These are phyloP conservation scores for Aphanomyces invadans DNA, from an alignment of 352 stramenopile genomes.

Conservation along the genomic window DNA sequence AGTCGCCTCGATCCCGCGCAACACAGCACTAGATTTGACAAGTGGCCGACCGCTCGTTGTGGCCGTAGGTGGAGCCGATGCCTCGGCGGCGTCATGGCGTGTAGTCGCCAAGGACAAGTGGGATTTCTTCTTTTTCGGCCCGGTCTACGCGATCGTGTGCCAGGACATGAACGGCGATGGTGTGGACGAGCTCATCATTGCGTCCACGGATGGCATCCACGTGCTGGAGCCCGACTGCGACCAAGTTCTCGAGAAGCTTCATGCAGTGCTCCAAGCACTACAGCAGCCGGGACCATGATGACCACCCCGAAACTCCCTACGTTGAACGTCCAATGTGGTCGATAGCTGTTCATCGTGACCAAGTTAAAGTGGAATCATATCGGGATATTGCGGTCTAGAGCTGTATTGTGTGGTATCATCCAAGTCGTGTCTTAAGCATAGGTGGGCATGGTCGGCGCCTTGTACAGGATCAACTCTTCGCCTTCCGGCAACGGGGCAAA, in stretches of 20 bases:
- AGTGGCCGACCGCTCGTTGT: background rate
- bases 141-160: constrained; percentile 16
- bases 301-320: no score
- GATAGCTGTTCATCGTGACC: no score
- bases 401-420: background rate
- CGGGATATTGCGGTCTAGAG: no score
- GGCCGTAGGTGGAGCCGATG: background rate
- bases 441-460: background rate
- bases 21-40: no score
- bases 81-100: background rate
- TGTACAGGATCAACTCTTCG: constrained; percentile 69
- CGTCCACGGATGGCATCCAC: constrained; percentile 19
- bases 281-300: background rate
- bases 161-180: constrained; percentile 24
- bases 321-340: no score
- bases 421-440: background rate
- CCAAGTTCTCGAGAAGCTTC: constrained; percentile 9
- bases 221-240: constrained; percentile 21
- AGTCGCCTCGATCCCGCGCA: no score
- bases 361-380: no score
- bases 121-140: constrained; percentile 24
- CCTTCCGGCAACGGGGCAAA: constrained; percentile 73
- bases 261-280: background rate
- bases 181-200: constrained; percentile 18
- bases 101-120: background rate